Evolutionary conservation across 2,329 filamentous ascomycete genomes (phyloP).

Genomic region (Aspergillus sp.): DNA sequence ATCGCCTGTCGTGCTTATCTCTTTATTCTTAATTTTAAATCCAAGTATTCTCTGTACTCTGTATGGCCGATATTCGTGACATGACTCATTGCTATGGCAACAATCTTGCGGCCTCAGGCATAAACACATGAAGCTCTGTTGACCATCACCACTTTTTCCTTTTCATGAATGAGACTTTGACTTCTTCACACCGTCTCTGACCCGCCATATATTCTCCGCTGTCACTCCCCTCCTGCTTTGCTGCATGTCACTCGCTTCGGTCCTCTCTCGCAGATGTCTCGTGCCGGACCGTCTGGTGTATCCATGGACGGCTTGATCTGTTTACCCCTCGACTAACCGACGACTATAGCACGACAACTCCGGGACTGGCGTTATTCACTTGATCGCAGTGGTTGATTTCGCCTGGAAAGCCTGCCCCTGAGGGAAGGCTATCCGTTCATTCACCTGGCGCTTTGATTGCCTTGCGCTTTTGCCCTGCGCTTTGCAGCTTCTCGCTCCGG

Average conservation of each 20-base stretch:
- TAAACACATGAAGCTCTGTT: not conserved
- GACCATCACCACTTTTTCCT: not conserved
- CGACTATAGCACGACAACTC: not conserved
- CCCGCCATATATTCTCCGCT: too few species aligned
- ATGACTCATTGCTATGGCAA: slow-evolving; percentile 23
- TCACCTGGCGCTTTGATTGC: too few species aligned
- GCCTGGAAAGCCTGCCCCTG: too few species aligned
- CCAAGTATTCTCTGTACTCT: too few species aligned
- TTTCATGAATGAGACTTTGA: too few species aligned
- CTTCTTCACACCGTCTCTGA: too few species aligned
- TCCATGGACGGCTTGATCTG: not conserved
- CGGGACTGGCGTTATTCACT: not conserved
- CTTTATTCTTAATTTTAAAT: not conserved
- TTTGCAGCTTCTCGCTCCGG: not conserved
- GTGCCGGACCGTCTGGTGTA: not conserved
- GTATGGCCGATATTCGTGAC: too few species aligned
- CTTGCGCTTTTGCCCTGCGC: too few species aligned
- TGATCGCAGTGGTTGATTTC: not conserved
- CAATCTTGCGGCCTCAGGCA: slow-evolving; percentile 14
- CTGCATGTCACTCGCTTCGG: slow-evolving; percentile 2
- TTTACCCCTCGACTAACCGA: not conserved
- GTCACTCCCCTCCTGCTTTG: not conserved
- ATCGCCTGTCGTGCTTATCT: not conserved
- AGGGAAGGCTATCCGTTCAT: too few species aligned
- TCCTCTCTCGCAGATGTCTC: not conserved